Conservation (phyloP, 2,329 filamentous ascomycete genomes). For the Stemphylium lycopersici region DNA sequence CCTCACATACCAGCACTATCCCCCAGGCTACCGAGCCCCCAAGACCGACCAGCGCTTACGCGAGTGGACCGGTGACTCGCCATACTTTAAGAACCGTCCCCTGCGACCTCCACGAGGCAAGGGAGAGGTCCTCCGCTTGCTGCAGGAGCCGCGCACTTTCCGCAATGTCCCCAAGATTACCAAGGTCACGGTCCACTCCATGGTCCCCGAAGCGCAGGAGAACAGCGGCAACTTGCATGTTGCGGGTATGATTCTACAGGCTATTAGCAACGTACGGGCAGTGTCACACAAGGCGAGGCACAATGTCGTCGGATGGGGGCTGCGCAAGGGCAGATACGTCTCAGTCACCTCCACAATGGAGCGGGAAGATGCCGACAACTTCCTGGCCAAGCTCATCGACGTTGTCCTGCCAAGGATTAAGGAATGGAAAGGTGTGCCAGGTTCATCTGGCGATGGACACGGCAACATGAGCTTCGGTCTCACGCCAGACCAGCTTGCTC, state of each 20-base stretch:
- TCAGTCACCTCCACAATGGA: slow-evolving; percentile 78
- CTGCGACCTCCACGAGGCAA: slow-evolving; percentile 83
- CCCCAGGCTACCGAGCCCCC: slow-evolving; percentile 72
- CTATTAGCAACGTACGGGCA: slow-evolving; percentile 79
- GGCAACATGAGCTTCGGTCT: slow-evolving; percentile 90
- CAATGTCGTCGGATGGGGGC: slow-evolving; percentile 76
- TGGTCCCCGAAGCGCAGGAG: slow-evolving; percentile 70
- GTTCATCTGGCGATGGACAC: slow-evolving; percentile 79
- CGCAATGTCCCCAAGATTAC: slow-evolving; percentile 83
- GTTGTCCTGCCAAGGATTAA: slow-evolving; percentile 94
- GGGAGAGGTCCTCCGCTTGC: slow-evolving; percentile 69
- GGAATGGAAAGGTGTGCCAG: slow-evolving; percentile 85
- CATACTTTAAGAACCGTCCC: slow-evolving; percentile 91
- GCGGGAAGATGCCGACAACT: slow-evolving; percentile 85
- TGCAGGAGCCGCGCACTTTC: slow-evolving; percentile 74
- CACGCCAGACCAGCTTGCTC: slow-evolving; percentile 72
- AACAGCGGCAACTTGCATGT: slow-evolving; percentile 80
- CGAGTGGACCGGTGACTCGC: slow-evolving; percentile 86
- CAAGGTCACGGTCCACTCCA: slow-evolving; percentile 79
- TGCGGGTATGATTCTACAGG: slow-evolving; percentile 81
- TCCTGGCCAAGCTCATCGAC: slow-evolving; percentile 87
- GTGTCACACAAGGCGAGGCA: slow-evolving; percentile 71
- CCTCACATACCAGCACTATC: slow-evolving; percentile 83
- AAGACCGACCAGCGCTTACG: slow-evolving; percentile 71
- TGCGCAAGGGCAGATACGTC: slow-evolving; percentile 73